These are phyloP conservation scores for Claviceps citrina DNA, from an alignment of 2,329 filamentous ascomycete species.

Conservation along the genomic window DNA sequence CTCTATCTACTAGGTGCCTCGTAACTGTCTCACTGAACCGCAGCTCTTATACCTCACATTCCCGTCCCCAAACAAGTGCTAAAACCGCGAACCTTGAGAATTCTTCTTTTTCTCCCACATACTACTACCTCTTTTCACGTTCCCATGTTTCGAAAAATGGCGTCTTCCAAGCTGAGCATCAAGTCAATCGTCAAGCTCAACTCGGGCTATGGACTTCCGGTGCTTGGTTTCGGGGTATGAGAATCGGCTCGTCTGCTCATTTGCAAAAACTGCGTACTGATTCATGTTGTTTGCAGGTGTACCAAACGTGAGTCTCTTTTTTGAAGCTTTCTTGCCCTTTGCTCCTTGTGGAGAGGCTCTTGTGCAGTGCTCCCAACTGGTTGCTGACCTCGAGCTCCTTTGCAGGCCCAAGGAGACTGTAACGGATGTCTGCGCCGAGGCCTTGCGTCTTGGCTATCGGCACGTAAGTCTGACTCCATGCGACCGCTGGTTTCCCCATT, in stretches of 20 bases:
- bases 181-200: slow-evolving; percentile 36
- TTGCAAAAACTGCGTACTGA: background rate
- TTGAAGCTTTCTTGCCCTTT: background rate
- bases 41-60: no score
- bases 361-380: no score
- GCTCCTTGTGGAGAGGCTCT: no score
- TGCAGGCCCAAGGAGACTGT: slow-evolving; percentile 16
- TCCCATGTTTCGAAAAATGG: slow-evolving; percentile 24
- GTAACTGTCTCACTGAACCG: no score
- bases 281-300: slow-evolving; percentile 25
- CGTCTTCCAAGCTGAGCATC: slow-evolving; percentile 28
- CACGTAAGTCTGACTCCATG: slow-evolving; percentile 21
- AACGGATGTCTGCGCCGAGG: slow-evolving; percentile 26
- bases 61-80: no score
- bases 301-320: slow-evolving; percentile 29
- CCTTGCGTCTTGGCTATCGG: slow-evolving; percentile 36
- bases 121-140: background rate
- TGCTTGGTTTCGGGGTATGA: slow-evolving; percentile 39
- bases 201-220: slow-evolving; percentile 37
- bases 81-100: no score
- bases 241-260: background rate
- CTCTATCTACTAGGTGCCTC: no score
- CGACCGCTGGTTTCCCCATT: background rate
- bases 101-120: no score
- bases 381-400: no score